These are phyloP conservation scores for Aureobasidium sp. DNA, from an alignment of 2,329 filamentous ascomycete genomes.

Conservation along the genomic window DNA sequence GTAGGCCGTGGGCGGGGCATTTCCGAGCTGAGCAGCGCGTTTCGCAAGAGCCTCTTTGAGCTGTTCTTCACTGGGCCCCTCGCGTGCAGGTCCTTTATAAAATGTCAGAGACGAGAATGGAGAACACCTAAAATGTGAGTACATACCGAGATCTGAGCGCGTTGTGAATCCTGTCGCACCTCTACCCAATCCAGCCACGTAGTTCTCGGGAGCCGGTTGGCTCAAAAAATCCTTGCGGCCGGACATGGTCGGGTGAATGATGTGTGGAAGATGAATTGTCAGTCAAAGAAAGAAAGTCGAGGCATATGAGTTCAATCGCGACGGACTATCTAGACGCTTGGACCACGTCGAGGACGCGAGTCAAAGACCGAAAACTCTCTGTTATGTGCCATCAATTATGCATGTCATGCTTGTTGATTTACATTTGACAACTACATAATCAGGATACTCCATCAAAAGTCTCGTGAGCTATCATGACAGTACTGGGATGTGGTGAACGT, in stretches of 20 bases:
- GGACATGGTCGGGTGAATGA: constrained; percentile 41
- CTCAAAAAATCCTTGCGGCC: constrained; percentile 77
- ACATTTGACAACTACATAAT: too few relatives aligned
- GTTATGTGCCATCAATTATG: too few relatives aligned
- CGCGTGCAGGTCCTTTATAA: constrained; percentile 67
- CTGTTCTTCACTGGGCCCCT: constrained; percentile 94
- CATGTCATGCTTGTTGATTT: too few relatives aligned
- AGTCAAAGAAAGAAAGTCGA: neutral
- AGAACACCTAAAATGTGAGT: neutral
- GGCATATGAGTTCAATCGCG: neutral
- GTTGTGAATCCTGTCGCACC: constrained; percentile 98
- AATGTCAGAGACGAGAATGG: neutral
- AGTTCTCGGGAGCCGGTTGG: constrained; percentile 60
- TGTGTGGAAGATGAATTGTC: neutral
- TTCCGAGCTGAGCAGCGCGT: constrained; percentile 74
- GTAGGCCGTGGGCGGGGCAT: constrained; percentile 64
- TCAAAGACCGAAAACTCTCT: neutral
- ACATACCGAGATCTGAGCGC: constrained; percentile 66
- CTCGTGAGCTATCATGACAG: too few relatives aligned
- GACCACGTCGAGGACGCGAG: neutral
- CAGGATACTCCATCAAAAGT: too few relatives aligned
- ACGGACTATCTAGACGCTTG: constrained; percentile 4
- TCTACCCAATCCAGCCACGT: constrained; percentile 90
- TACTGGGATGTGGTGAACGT: too few relatives aligned
- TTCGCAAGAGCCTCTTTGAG: constrained; percentile 97